Evolutionary conservation across 2,329 filamentous ascomycete genomes (phyloP), one percentile per base, ranked within the genome.

Genomic region (Fusarium albosuccineum): DNA sequence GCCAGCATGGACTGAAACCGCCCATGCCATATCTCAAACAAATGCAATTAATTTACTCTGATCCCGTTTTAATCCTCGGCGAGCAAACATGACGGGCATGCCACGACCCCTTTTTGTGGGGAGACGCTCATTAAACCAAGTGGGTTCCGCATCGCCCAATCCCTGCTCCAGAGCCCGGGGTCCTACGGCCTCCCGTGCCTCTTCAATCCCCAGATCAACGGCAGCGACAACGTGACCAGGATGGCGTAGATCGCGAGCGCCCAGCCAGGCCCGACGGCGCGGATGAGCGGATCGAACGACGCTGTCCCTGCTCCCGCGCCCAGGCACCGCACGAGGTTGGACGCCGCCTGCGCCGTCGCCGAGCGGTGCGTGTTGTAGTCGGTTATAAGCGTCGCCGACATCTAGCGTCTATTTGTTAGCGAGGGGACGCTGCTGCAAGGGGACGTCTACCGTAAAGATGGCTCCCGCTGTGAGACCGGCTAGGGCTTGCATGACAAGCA

Each of bases 261-360:
- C 59, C 69, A 70, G 10, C 66, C 70, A 27, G 67, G 59, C 4
- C 67, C 67, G 4, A 62, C 48, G 16, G 52, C 51, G 22, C 71
- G 62, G 11, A 60, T 60, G 27, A 73, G 5, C 5, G 68, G 71
- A 41, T 73, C 71, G 37, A 71, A 44, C n/a, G 67, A 62, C 1
- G 65, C 72, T 6, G 73, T 70, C 4, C 61, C 72, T 13, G 58
- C 70, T 40, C 66, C 73, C 7, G 66, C 73, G 8, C 58, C 53
- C 8, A 70, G 42, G 42, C 73, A 74, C 22, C 73, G 61, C 4
- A 75, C 63, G 9, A 75, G 55, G 49, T 70, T 74, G 11, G 62
- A 74, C 6, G 73, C 64, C 17, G 64, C 72, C 17, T 75, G 73
- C 5, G 67, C 73, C 9, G 73, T 75, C 3, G 72, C 73, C 1